Base-by-base conservation (phyloP, 2,329 filamentous ascomycete genomes). In the Cyphellophora attinorum region DNA sequence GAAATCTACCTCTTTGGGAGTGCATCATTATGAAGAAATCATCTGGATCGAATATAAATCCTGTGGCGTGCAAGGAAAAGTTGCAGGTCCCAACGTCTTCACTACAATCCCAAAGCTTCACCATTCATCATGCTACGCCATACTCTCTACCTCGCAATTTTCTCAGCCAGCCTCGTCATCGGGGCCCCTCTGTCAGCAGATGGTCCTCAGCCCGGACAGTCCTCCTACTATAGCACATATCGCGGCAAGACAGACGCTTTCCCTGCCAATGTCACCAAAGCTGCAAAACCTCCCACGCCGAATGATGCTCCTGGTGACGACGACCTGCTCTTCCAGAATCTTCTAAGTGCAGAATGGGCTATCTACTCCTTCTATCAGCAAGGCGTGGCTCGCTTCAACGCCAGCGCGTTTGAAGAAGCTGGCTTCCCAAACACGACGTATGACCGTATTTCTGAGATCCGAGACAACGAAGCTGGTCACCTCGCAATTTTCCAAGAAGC, bases 291-390 rank as follows among this genome's bases (percentile, higher is more conserved):
- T n/a, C 45, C 50, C 6, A 57, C 51, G 2, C 38, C 35, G 2
- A 41, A 35, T 6, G 56, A 52, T 1, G 42, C 53, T n/a, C 48
- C 57, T 1, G 60, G 50, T 2, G 47, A 50, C 3, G 62, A 66
- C 31, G 62, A 67, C 35, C 39, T 56, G 6, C 53, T 65, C 10
- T 65, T 57, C 46, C 63, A 66, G 45, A 66, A 65, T 38, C 52
- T 67, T 3, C 52, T 65, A 2, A 47, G 51, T 15, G 62, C 62
- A 11, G 63, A 66, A 47, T 66, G 62, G 63, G 47, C 56, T 14
- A 62, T 67, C 42, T 67, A 56, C 47, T 47, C 45, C 25, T 65
- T 67, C 47, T 66, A 67, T 47, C 55, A 65, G 37, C 51, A 57
- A 39, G 58, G 48, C 6, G 57, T 65, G 1, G 60, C 65, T 34